These are phyloP conservation scores for Pulveroboletus sp. DNA, from an alignment of 768 basidiomycete species.

Conservation along the genomic window DNA sequence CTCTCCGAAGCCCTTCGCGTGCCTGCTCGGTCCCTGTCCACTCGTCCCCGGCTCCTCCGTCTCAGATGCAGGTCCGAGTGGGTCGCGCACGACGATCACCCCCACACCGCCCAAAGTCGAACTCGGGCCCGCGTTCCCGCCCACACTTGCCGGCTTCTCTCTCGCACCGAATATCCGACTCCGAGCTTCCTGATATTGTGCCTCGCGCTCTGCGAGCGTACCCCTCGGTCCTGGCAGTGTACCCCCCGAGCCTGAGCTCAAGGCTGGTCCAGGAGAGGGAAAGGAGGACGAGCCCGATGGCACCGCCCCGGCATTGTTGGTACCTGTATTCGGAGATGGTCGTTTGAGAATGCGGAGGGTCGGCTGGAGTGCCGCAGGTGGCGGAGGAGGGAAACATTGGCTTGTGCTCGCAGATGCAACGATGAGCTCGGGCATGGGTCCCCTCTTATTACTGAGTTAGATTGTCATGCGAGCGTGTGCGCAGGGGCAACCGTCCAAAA, in stretches of 20 bases:
- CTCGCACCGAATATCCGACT: slow-evolving; percentile 62
- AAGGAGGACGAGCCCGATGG: slow-evolving; percentile 10
- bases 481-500: background rate
- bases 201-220: slow-evolving; percentile 60
- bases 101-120: slow-evolving; percentile 1
- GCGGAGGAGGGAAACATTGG: slow-evolving; percentile 42
- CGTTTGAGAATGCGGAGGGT: slow-evolving; percentile 71
- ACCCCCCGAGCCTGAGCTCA: slow-evolving; percentile 2
- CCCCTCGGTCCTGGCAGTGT: slow-evolving; percentile 22
- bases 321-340: slow-evolving; percentile 33
- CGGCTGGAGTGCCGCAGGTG: slow-evolving; percentile 54
- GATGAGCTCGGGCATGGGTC: slow-evolving; percentile 65
- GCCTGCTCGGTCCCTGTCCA: slow-evolving; percentile 2
- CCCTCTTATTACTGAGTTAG: slow-evolving; percentile 48
- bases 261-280: slow-evolving; percentile 10
- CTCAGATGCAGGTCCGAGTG: slow-evolving; percentile 27
- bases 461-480: background rate
- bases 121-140: background rate
- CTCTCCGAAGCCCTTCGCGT: slow-evolving; percentile 28
- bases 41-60: background rate
- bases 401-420: slow-evolving; percentile 37
- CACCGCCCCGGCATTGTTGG: background rate
- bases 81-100: slow-evolving; percentile 24
- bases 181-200: slow-evolving; percentile 67
- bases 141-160: background rate